Evolutionary conservation across 176 grass and related monocot genomes (phyloP), one percentile per base, ranked within the genome.

Genomic region (Pontederia crassipes): DNA sequence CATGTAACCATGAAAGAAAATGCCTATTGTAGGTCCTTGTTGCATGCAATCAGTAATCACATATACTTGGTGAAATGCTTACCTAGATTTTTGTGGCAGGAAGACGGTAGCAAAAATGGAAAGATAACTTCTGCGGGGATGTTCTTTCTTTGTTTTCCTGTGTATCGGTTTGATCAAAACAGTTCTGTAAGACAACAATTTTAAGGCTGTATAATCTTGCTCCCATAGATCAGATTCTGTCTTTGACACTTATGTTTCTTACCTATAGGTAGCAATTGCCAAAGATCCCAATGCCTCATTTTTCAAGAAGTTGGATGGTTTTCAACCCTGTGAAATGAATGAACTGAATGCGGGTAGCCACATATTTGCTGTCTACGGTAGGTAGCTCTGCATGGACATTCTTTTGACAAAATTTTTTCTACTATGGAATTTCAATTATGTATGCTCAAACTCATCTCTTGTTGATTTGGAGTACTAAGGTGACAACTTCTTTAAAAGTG

Each of bases 311-410:
- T 73, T 99, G 68, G 94, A 99, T 68, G 89, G 85, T 60, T 99
- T 99, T 60, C 85, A 93, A 82, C 82, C 88, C 72, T 99, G 94
- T 62, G 94, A 99, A 65, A 81, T 99, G 77, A 88, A 99, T 89
- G 88, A 93, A 70, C 81, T 99, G 32, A 99, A 93, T 65, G 79
- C 82, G 52, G 94, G 94, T 66, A 93, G 84, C 35, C 94, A 99
- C 77, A 75, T 99, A 78, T 99, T 99, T 70, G 94, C 94, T 59
- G 79, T 99, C 27, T 99, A 99, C 60, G 94, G 94, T 99, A 92
- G 67, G 65, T 52, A 17, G 52, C 5, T 28, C 12, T 0, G 8
- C 26, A 46, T 3, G 2, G 12, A 52, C 69, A 28, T 55, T 1
- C 75, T 2, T 24, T 28, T 57, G 64, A 10, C 58, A 47, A 11